Conservation (phyloP, 139 green algal species). For the Deuterostichococcus epilithicus region DNA sequence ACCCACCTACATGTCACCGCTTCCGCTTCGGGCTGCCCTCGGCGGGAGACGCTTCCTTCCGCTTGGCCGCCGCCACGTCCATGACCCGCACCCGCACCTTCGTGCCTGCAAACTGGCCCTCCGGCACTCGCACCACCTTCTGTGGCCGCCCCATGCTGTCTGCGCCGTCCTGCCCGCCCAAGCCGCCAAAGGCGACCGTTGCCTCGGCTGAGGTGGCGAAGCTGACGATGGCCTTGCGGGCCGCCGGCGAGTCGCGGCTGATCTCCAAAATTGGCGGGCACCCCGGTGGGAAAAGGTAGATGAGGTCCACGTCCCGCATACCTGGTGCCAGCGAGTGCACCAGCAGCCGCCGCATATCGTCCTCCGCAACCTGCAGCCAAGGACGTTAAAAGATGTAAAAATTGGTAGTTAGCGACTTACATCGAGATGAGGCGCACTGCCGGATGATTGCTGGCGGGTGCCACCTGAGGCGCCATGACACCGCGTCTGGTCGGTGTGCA, state of each 20-base stretch:
- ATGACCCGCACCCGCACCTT: neutral
- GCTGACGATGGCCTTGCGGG: slow-evolving; percentile 22
- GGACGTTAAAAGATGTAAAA: neutral
- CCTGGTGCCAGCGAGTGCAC: slow-evolving; percentile 31
- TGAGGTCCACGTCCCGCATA: slow-evolving; percentile 15
- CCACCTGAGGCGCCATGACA: no score
- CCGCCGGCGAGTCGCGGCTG: neutral
- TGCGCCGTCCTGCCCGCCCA: slow-evolving; percentile 10
- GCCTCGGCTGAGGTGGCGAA: slow-evolving; percentile 24
- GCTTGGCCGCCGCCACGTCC: neutral
- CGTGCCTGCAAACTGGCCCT: no score
- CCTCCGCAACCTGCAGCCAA: slow-evolving; percentile 24
- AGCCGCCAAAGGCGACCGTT: slow-evolving; percentile 19
- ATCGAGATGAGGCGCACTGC: no score
- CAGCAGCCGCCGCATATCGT: slow-evolving; percentile 44
- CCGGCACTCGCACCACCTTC: slow-evolving; percentile 1
- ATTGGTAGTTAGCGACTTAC: no score
- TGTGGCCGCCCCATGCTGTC: slow-evolving; percentile 17
- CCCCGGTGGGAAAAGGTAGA: slow-evolving; percentile 1
- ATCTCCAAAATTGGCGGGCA: neutral
- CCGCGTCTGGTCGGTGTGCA: no score
- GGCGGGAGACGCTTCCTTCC: neutral
- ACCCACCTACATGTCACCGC: neutral
- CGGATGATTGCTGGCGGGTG: no score
- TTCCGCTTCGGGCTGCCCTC: neutral